Evolutionary conservation across 225 moss, liverwort and hornwort species (phyloP).

Genomic region (Sphagnum contortum): DNA sequence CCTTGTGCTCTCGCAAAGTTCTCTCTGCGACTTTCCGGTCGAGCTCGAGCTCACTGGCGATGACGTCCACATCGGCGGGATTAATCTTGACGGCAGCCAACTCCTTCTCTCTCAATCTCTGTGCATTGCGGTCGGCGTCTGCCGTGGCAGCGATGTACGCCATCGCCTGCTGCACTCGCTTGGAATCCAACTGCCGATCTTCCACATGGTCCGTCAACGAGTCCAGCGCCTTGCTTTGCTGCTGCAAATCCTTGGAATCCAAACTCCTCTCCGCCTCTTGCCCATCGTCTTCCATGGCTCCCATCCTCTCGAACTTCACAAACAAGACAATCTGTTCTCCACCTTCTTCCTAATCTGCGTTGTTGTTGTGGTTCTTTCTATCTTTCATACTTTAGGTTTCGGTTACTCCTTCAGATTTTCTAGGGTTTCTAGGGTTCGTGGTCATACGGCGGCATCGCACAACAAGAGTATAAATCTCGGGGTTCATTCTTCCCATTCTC

Average conservation of each 20-base stretch:
- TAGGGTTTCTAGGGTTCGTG: no score
- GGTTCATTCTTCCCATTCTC: no score
- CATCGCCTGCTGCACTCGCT: conserved; percentile 98
- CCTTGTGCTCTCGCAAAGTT: conserved; percentile 90
- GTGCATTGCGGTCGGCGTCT: conserved; percentile 85
- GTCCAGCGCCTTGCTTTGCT: conserved; percentile 97
- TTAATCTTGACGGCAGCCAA: conserved; percentile 88
- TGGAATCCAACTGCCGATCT: conserved; percentile 89
- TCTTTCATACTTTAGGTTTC: no score
- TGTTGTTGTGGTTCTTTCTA: no score
- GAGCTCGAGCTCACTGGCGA: conserved; percentile 88
- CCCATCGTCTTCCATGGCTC: conserved; percentile 72
- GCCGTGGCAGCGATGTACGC: conserved; percentile 82
- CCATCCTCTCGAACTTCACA: not conserved
- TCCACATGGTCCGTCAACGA: conserved; percentile 97
- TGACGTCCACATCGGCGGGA: conserved; percentile 73
- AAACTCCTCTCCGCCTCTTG: conserved; percentile 47
- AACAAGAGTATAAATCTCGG: no score
- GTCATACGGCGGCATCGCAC: no score
- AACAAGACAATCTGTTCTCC: not conserved
- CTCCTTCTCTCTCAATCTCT: conserved; percentile 88
- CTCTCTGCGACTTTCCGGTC: conserved; percentile 96
- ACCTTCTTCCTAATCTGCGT: no score
- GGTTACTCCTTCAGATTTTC: no score
- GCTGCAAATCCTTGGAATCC: conserved; percentile 97